These are phyloP conservation scores for Fusarium cyanostomum DNA, from an alignment of 2,329 filamentous ascomycete genomes.

Conservation along the genomic window DNA sequence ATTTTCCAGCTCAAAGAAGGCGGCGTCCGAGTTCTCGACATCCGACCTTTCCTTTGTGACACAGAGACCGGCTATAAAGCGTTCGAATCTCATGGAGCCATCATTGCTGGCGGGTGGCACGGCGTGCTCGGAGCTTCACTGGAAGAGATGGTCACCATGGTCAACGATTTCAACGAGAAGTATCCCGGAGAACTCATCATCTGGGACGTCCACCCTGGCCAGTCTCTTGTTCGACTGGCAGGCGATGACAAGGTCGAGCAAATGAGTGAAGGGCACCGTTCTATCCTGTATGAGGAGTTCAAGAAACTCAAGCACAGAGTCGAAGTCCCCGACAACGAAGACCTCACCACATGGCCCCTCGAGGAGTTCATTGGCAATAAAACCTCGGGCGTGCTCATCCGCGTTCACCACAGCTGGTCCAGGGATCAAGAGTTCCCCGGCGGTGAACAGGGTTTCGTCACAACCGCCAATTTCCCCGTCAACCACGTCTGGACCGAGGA, in stretches of 20 bases:
- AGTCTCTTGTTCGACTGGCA: neutral
- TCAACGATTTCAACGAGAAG: conserved; percentile 44
- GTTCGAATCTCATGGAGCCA: conserved; percentile 35
- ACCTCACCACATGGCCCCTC: conserved; percentile 42
- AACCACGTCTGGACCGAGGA: conserved; percentile 39
- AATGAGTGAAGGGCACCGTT: conserved; percentile 6
- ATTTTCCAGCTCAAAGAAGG: conserved; percentile 41
- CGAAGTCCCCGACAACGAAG: conserved; percentile 30
- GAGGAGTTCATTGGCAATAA: conserved; percentile 39
- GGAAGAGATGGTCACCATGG: conserved; percentile 40
- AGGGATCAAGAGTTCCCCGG: conserved; percentile 36
- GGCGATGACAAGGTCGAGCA: neutral
- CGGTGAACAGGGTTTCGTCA: conserved; percentile 42
- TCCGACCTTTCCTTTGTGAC: conserved; percentile 30
- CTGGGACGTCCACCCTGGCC: conserved; percentile 41
- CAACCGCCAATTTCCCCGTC: conserved; percentile 38
- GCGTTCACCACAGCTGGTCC: conserved; percentile 40
- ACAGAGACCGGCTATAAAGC: conserved; percentile 2
- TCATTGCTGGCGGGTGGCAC: conserved; percentile 24
- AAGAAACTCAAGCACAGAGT: conserved; percentile 34
- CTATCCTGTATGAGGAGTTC: conserved; percentile 36
- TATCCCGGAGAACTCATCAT: conserved; percentile 49
- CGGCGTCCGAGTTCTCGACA: conserved; percentile 46
- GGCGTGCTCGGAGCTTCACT: conserved; percentile 42
- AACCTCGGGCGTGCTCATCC: conserved; percentile 44